Conservation (phyloP, 78 protist species). For the Speleostelium caveatum region DNA sequence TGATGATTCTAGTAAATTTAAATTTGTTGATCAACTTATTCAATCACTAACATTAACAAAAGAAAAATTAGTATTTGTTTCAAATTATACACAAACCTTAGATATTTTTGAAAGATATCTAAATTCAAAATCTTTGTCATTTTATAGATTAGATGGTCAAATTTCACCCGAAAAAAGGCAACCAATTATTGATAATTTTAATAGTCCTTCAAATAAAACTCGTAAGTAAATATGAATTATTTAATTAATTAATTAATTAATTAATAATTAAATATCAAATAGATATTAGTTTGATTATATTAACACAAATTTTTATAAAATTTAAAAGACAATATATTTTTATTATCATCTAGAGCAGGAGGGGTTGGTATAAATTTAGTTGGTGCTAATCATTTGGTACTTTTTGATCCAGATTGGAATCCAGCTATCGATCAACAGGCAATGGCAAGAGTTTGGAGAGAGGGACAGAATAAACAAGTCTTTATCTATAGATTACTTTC, state of each 20-base stretch:
- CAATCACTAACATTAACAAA: not conserved
- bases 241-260: no score
- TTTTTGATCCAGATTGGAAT: conserved; percentile 97
- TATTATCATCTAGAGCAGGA: conserved; percentile 92
- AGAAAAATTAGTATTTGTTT: conserved; percentile 89
- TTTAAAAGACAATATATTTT: conserved; percentile 79
- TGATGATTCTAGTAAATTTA: conserved; percentile 38
- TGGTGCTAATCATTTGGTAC: conserved; percentile 96
- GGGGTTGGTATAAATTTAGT: conserved; percentile 97
- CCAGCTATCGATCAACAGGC: conserved; percentile 96
- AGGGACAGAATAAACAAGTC: conserved; percentile 94
- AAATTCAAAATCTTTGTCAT: not conserved
- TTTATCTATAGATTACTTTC: conserved; percentile 80
- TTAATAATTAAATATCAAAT: no score
- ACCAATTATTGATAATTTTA: conserved; percentile 88
- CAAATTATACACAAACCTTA: conserved; percentile 92
- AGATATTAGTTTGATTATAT: no score
- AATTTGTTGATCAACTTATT: conserved; percentile 13
- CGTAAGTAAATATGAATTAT: no score
- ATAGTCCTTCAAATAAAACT: conserved; percentile 47
- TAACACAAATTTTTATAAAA: no score
- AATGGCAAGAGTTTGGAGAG: conserved; percentile 97
- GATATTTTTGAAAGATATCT: conserved; percentile 39
- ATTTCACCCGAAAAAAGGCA: conserved; percentile 50
- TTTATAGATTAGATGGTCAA: conserved; percentile 85